Conservation (phyloP, 1,284 basidiomycete species). For the Sporisorium graminicola region DNA sequence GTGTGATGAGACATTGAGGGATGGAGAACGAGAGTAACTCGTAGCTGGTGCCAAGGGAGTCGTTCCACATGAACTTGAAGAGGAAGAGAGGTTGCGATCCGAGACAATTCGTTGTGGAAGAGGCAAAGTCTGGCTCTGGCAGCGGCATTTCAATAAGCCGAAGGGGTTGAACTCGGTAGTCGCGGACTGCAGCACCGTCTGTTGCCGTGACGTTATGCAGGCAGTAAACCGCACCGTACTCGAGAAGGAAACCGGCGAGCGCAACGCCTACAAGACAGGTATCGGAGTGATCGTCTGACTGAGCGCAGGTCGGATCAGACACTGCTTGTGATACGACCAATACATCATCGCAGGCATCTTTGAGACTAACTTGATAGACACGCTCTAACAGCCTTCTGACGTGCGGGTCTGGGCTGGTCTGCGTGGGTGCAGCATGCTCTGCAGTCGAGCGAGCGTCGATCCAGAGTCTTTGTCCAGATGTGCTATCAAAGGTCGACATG, state of each 20-base stretch:
- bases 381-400: conserved; percentile 3
- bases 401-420: conserved; percentile 14
- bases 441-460: conserved; percentile 11
- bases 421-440: conserved; percentile 12
- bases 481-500: background rate
- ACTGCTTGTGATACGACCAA: conserved; percentile 8
- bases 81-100: conserved; percentile 19
- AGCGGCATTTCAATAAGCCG: background rate
- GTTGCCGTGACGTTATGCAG: conserved; percentile 3
- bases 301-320: background rate
- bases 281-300: background rate
- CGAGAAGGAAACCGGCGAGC: conserved; percentile 30
- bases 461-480: background rate
- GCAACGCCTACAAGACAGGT: conserved; percentile 27
- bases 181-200: background rate
- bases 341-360: background rate
- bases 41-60: background rate
- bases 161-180: conserved; percentile 15
- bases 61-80: conserved; percentile 14
- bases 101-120: conserved; percentile 27
- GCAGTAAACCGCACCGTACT: conserved; percentile 32
- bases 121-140: conserved; percentile 3
- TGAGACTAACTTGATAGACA: background rate
- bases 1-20: conserved; percentile 9
- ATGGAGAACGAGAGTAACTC: conserved; percentile 33